Conservation (phyloP, 345 rosid genomes). For the Salix viminalis region DNA sequence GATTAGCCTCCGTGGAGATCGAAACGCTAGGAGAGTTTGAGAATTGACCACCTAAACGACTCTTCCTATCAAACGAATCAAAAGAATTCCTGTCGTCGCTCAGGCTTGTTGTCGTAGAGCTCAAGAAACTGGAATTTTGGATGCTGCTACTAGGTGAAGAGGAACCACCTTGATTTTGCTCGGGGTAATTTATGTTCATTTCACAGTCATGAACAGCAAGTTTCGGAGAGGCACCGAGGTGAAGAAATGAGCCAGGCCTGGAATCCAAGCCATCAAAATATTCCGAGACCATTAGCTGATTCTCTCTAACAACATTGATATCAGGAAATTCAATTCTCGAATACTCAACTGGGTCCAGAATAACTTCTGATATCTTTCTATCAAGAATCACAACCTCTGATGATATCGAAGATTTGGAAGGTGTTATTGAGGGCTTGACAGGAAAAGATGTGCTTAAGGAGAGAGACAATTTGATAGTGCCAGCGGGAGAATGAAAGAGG, state of each 20-base stretch:
- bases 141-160: slow-evolving; percentile 41
- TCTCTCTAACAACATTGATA: slow-evolving; percentile 53
- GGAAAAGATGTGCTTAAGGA: slow-evolving; percentile 39
- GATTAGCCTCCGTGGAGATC: slow-evolving; percentile 29
- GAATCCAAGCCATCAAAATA: slow-evolving; percentile 53
- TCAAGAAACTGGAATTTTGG: slow-evolving; percentile 46
- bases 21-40: slow-evolving; percentile 21
- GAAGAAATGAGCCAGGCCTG: slow-evolving; percentile 49
- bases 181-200: slow-evolving; percentile 42
- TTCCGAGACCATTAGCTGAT: slow-evolving; percentile 75
- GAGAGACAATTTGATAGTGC: slow-evolving; percentile 68
- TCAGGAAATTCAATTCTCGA: slow-evolving; percentile 92
- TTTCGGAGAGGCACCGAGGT: slow-evolving; percentile 53
- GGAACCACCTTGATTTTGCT: slow-evolving; percentile 31
- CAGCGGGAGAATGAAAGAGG: slow-evolving; percentile 92
- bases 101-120: slow-evolving; percentile 71
- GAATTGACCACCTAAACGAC: slow-evolving; percentile 14
- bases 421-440: slow-evolving; percentile 19
- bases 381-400: slow-evolving; percentile 83
- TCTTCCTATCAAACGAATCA: slow-evolving; percentile 52
- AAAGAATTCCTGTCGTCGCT: slow-evolving; percentile 69
- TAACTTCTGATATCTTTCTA: slow-evolving; percentile 41
- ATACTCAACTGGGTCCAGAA: slow-evolving; percentile 60
- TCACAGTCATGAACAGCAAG: slow-evolving; percentile 40
- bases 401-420: slow-evolving; percentile 56